Conservation (phyloP, 148 eudicot genomes). For the Diospyros kaki region DNA sequence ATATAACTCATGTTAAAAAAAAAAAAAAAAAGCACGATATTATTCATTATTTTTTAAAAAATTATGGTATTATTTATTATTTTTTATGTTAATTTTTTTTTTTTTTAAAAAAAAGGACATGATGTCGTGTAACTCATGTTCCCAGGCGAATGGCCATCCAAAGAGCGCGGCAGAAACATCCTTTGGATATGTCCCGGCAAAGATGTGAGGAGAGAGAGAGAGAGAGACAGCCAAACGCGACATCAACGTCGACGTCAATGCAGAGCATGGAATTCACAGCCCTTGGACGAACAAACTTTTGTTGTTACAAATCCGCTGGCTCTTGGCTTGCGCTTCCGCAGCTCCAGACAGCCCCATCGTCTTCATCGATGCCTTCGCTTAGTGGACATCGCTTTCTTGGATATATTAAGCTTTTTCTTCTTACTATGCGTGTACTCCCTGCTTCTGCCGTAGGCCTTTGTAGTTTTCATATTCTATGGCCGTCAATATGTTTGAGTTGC, state of each 20-base stretch:
- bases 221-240: constrained; percentile 6
- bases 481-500: not conserved
- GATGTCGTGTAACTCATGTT: too few relatives aligned
- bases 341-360: constrained; percentile 13
- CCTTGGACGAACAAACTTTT: not conserved
- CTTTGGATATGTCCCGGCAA: not conserved
- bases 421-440: not conserved
- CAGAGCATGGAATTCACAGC: constrained; percentile 8
- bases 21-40: too few relatives aligned
- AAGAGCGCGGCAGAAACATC: too few relatives aligned
- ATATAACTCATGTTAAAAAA: too few relatives aligned
- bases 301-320: constrained; percentile 3
- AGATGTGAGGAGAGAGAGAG: not conserved
- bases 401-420: constrained; percentile 4
- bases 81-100: too few relatives aligned
- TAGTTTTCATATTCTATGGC: not conserved
- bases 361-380: constrained; percentile 24
- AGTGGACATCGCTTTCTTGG: constrained; percentile 12
- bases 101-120: too few relatives aligned
- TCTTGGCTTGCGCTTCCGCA: not conserved
- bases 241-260: not conserved
- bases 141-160: too few relatives aligned
- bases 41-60: too few relatives aligned
- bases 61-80: too few relatives aligned
- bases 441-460: not conserved